Base-by-base conservation (phyloP, 2,329 filamentous ascomycete species). In the Fusarium pseudonygamai region DNA sequence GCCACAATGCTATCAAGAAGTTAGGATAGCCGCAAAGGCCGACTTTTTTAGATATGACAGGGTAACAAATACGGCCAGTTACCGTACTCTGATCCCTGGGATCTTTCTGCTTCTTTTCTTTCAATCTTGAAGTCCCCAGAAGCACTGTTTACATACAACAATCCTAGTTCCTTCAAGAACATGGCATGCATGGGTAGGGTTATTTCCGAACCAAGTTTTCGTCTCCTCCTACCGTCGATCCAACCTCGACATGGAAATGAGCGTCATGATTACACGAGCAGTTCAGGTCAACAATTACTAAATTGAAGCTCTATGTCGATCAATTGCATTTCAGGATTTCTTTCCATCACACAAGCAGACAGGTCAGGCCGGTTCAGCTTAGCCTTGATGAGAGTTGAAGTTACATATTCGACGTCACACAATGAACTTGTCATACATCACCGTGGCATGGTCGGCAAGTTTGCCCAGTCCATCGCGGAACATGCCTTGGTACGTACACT, bases 401-500 rank as follows among this genome's bases (percentile, higher is more conserved):
- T 67, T 42, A 57, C 36, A 36, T 50, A 42, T 68, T 58, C 28
- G 60, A 67, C 60, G 70, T 77, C 63, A 62, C 74, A 78, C 66
- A 78, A 76, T 77, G 72, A 61, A 75, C 67, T 67, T 77, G 74
- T 77, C 75, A 75, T 76, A 71, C 75, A 77, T 72, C 50, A 60
- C 64, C 50, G 57, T 67, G 60, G 47, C 64, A 60, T 68, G 52
- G 47, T 49, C 58, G 40, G 50, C 62, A 58, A 62, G 40, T 57
- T 75, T 64, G 56, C 59, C 45, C 61, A 73, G 49, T 70, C 46
- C 63, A 52, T 61, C 58, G 37, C 57, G 55, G 58, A 69, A 60
- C 55, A 58, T 73, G 68, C 71, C 64, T 71, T 55, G 24, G 24
- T 53, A 53, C 50, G 24, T 36, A 53, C 28, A 18, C 50, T 26